These are phyloP conservation scores for Ilyonectria destructans DNA, from an alignment of 2,329 filamentous ascomycete genomes.

Conservation along the genomic window DNA sequence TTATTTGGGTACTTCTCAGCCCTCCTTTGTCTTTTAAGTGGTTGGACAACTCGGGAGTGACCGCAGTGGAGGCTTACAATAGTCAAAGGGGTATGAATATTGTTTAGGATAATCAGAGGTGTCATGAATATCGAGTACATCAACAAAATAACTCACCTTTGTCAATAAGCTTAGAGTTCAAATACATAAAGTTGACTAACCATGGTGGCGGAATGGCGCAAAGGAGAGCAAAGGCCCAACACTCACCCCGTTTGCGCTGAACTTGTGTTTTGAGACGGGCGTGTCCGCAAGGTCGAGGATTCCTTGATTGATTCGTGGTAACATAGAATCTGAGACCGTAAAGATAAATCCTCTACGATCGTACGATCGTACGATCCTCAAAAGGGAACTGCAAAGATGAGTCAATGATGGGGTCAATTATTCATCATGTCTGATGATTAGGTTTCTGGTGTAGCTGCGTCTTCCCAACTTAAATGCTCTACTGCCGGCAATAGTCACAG, in stretches of 20 bases:
- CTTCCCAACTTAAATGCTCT: neutral
- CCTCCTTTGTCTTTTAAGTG: neutral
- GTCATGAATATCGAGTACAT: neutral
- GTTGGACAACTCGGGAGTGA: neutral
- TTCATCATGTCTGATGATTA: neutral
- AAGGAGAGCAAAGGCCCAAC: neutral
- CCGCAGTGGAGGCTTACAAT: neutral
- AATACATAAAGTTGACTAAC: neutral
- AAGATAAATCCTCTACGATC: neutral
- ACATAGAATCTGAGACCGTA: neutral
- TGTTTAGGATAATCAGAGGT: neutral
- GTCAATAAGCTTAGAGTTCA: neutral
- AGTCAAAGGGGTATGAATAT: neutral
- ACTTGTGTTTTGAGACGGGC: neutral
- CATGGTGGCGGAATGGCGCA: neutral
- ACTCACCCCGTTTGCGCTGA: neutral
- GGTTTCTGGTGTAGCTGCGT: neutral
- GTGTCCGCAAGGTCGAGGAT: neutral
- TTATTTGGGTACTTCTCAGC: neutral
- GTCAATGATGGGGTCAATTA: neutral
- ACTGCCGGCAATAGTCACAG: neutral
- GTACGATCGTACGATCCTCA: neutral
- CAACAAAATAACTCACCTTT: neutral
- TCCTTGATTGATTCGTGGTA: neutral
- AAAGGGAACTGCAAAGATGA: neutral